phyloP scores from a whole-genome alignment of 2,329 filamentous ascomycete species.

The Cyanodermella asteris region DNA sequence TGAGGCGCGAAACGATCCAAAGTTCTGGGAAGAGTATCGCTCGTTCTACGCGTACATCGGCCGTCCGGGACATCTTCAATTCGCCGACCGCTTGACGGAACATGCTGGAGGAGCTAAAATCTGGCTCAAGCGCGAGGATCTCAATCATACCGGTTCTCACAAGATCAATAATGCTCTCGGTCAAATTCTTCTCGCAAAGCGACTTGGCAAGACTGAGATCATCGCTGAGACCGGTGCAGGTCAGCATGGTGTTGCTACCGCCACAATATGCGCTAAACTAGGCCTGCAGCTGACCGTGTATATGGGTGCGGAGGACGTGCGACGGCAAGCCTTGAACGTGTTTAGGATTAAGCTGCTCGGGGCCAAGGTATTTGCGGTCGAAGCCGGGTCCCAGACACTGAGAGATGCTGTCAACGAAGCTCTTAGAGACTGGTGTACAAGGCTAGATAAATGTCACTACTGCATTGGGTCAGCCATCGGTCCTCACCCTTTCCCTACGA shows the following conservation, averaged over 20 bases:
- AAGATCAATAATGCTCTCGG: constrained; percentile 99
- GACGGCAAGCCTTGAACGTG: constrained; percentile 87
- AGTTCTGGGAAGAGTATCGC: constrained; percentile 93
- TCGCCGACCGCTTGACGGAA: constrained; percentile 72
- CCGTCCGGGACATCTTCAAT: constrained; percentile 73
- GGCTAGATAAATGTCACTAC: constrained; percentile 88
- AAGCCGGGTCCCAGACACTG: constrained; percentile 66
- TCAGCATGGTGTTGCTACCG: constrained; percentile 93
- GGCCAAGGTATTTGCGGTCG: constrained; percentile 77
- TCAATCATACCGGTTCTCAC: constrained; percentile 94
- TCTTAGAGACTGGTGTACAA: constrained; percentile 77
- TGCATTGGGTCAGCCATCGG: constrained; percentile 96
- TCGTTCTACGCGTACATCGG: constrained; percentile 97
- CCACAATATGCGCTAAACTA: constrained; percentile 94
- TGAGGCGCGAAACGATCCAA: constrained; percentile 61
- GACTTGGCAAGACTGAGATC: constrained; percentile 85
- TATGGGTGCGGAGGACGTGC: constrained; percentile 96
- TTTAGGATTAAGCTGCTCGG: constrained; percentile 96
- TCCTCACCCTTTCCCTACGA: constrained; percentile 92
- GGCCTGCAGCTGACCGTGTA: constrained; percentile 95
- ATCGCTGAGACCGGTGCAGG: constrained; percentile 96
- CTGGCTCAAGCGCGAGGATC: constrained; percentile 92
- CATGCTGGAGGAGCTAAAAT: constrained; percentile 83
- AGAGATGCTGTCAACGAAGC: constrained; percentile 90
- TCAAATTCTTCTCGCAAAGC: constrained; percentile 66